Conservation (phyloP, 805 yeast genomes). For the Yamadazyma nakazawae region DNA sequence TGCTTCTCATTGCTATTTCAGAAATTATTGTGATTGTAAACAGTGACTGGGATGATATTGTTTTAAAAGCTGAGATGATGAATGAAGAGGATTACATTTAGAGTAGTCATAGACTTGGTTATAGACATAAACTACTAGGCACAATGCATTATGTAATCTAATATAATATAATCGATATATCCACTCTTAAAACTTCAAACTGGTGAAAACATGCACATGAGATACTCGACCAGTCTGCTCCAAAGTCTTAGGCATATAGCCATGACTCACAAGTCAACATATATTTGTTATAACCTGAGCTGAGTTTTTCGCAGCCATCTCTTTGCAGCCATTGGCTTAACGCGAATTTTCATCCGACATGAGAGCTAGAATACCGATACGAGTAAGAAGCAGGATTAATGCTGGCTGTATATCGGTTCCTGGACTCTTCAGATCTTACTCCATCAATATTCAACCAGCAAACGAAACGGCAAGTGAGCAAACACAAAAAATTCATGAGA, state of each 20-base stretch:
- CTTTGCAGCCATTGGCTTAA: background rate
- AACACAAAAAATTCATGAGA: background rate
- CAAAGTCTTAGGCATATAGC: no score
- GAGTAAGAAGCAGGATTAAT: background rate
- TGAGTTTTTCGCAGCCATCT: background rate
- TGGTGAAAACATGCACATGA: no score
- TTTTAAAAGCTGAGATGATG: background rate
- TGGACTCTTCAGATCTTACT: background rate
- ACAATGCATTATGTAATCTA: no score
- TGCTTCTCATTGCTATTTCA: conserved; percentile 48
- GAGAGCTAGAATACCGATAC: background rate
- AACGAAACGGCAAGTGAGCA: background rate
- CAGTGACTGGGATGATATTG: conserved; percentile 52
- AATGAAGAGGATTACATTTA: background rate
- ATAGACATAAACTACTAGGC: no score
- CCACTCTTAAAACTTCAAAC: no score
- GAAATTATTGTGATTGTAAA: conserved; percentile 47
- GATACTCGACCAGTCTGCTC: no score
- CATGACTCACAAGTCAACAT: no score
- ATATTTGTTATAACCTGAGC: background rate
- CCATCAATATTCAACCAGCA: background rate
- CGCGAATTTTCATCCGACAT: background rate
- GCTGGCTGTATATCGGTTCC: background rate
- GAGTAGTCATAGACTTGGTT: background rate
- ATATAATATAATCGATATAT: no score